Evolutionary conservation across 441 rosid genomes (phyloP).

Genomic region (Omphalea diandra): DNA sequence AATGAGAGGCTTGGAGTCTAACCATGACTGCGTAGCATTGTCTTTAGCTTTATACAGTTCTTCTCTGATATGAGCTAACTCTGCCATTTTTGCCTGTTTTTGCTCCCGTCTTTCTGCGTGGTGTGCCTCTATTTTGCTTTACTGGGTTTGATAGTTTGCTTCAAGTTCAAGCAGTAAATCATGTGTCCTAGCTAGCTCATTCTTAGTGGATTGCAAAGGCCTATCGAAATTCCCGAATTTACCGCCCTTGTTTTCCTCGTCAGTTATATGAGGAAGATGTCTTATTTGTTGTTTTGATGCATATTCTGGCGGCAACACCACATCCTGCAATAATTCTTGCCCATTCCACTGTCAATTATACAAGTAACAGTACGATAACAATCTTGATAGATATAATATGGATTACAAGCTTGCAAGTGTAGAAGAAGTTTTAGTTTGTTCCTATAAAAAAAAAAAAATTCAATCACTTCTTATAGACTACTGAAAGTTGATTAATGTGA

Average conservation of each 20-base stretch:
- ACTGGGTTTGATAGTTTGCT: neutral
- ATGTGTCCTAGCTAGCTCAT: neutral
- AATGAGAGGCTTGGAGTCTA: slow-evolving; percentile 55
- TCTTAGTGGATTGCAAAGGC: neutral
- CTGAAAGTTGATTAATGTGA: too few species aligned
- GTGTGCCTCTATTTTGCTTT: slow-evolving; percentile 23
- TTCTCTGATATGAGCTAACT: slow-evolving; percentile 35
- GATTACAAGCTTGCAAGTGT: too few species aligned
- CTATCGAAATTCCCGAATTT: neutral
- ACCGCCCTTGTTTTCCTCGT: slow-evolving; percentile 15
- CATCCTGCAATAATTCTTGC: too few species aligned
- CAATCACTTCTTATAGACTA: too few species aligned
- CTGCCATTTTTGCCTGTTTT: slow-evolving; percentile 31
- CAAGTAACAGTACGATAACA: too few species aligned
- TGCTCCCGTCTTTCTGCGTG: neutral
- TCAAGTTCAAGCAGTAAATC: neutral
- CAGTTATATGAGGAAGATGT: slow-evolving; percentile 7
- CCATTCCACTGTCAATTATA: too few species aligned
- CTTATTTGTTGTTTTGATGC: slow-evolving; percentile 4
- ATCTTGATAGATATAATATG: too few species aligned
- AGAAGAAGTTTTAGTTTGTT: too few species aligned
- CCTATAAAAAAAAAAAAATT: too few species aligned
- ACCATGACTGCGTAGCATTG: slow-evolving; percentile 47
- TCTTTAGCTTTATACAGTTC: slow-evolving; percentile 47
- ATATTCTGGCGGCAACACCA: too few species aligned